Conservation (phyloP, 2,329 filamentous ascomycete species). For the Xylariaceae sp. region DNA sequence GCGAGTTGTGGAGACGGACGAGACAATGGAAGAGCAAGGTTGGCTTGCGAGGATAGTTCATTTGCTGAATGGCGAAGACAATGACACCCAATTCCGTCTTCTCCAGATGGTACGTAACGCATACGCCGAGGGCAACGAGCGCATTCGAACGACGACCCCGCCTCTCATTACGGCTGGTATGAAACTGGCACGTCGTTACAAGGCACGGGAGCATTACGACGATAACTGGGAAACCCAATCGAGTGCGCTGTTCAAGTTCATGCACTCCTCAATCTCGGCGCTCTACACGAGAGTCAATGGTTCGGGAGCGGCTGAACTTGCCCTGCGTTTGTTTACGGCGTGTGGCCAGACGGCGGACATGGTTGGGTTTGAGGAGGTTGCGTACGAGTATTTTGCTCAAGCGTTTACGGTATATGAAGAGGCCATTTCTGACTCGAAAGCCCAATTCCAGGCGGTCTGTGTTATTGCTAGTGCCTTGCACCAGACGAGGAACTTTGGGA, state of each 20-base stretch:
- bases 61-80: constrained; percentile 75
- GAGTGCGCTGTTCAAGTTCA: constrained; percentile 88
- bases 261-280: constrained; percentile 81
- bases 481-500: constrained; percentile 82
- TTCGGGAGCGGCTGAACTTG: constrained; percentile 76
- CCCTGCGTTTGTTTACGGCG: constrained; percentile 82
- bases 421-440: constrained; percentile 88
- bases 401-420: constrained; percentile 98
- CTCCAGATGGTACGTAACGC: constrained; percentile 83
- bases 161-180: constrained; percentile 85
- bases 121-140: constrained; percentile 87
- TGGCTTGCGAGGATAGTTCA: constrained; percentile 93
- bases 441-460: constrained; percentile 96
- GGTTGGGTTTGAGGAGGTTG: constrained; percentile 88
- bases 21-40: constrained; percentile 96
- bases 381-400: constrained; percentile 97
- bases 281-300: constrained; percentile 81
- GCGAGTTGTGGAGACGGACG: constrained; percentile 79
- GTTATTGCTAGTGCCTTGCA: constrained; percentile 88
- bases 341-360: constrained; percentile 92
- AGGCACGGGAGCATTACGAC: constrained; percentile 79
- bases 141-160: constrained; percentile 92
- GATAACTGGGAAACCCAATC: constrained; percentile 60
- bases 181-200: constrained; percentile 84
- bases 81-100: constrained; percentile 91